Conservation (phyloP, 225 moss, liverwort and hornwort species). For the Bryoerythrophyllum caledonicum region DNA sequence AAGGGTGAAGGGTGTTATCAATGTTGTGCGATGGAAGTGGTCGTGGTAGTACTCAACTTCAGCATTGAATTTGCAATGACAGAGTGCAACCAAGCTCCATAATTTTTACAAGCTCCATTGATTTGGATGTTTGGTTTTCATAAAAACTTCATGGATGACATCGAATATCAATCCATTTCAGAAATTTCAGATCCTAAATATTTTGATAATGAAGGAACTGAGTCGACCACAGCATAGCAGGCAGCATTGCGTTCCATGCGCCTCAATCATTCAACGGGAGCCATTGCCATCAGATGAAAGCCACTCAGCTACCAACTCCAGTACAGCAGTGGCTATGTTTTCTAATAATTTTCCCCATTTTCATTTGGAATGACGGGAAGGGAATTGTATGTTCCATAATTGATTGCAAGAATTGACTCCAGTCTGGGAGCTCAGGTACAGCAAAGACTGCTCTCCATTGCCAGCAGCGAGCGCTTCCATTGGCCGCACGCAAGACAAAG, state of each 20-base stretch:
- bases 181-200: neutral
- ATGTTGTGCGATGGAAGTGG: neutral
- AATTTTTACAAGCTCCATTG: no score
- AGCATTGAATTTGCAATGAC: neutral
- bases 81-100: neutral
- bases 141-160: neutral
- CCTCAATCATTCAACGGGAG: conserved; percentile 8
- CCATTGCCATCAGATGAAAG: conserved; percentile 14
- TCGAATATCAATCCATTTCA: neutral
- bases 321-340: neutral
- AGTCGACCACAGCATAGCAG: neutral
- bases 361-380: neutral
- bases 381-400: conserved; percentile 31
- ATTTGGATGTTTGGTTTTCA: no score
- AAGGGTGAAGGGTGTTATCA: neutral
- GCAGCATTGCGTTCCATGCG: neutral
- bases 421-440: conserved; percentile 1
- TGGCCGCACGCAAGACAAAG: neutral
- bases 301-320: neutral
- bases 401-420: conserved; percentile 33
- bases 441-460: neutral
- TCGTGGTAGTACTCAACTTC: neutral
- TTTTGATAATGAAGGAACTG: neutral
- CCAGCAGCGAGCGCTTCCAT: neutral
- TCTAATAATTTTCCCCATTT: neutral